Evolutionary conservation across 371 early-diverging fungal genomes (phyloP).

Genomic region (Blastocladiella emersonii): DNA sequence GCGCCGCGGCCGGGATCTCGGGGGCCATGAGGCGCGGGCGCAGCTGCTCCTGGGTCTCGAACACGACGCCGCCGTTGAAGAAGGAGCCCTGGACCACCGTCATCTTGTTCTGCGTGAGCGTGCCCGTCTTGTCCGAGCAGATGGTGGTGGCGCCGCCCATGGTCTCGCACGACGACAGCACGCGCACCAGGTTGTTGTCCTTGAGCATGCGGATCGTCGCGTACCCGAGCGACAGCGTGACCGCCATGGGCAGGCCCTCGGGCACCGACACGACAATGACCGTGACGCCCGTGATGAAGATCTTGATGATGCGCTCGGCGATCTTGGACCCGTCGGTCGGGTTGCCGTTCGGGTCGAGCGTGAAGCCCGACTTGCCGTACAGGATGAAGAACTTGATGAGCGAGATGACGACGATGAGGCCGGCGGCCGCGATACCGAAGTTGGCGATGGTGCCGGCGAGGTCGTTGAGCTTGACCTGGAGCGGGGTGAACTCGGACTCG

Average conservation of each 20-base stretch:
- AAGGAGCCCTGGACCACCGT: conserved; percentile 65
- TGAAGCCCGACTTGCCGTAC: conserved; percentile 23
- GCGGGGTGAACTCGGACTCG: conserved; percentile 70
- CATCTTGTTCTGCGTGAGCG: conserved; percentile 90
- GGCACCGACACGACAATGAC: conserved; percentile 94
- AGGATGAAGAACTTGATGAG: conserved; percentile 64
- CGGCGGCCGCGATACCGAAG: conserved; percentile 65
- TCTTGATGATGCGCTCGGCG: conserved; percentile 52
- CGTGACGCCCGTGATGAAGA: conserved; percentile 44
- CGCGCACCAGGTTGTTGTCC: conserved; percentile 86
- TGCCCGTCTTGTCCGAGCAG: conserved; percentile 95
- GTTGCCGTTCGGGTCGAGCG: background rate
- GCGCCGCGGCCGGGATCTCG: conserved; percentile 23
- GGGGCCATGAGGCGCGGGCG: conserved; percentile 25
- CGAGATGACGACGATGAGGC: conserved; percentile 62
- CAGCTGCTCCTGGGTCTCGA: conserved; percentile 13
- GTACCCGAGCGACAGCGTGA: conserved; percentile 88
- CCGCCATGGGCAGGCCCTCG: conserved; percentile 97
- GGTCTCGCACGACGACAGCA: conserved; percentile 89
- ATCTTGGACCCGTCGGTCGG: conserved; percentile 28
- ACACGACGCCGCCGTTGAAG: conserved; percentile 26
- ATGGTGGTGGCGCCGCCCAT: conserved; percentile 95
- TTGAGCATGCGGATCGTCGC: conserved; percentile 89
- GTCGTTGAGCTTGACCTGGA: conserved; percentile 70
- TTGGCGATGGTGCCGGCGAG: conserved; percentile 88